These are phyloP conservation scores for Russula ochroleuca DNA, from an alignment of 768 basidiomycete species.

Conservation along the genomic window DNA sequence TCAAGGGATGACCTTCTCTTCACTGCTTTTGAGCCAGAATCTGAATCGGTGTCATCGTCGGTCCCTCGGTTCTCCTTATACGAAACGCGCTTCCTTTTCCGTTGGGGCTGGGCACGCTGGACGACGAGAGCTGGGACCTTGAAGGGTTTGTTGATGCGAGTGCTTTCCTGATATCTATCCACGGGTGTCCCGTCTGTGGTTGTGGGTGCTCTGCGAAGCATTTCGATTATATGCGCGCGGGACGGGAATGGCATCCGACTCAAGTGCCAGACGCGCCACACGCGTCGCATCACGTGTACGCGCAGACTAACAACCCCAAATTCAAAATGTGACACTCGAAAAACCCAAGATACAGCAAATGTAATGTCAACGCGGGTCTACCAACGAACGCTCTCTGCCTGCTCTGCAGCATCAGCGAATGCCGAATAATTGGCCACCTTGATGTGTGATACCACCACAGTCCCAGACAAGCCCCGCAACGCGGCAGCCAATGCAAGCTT, in stretches of 20 bases:
- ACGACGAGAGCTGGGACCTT: constrained; percentile 58
- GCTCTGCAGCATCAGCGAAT: constrained; percentile 28
- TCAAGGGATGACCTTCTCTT: constrained; percentile 63
- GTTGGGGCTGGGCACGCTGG: constrained; percentile 57
- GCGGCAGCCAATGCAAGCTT: constrained; percentile 17
- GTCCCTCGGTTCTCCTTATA: constrained; percentile 66
- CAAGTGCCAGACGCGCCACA: background rate
- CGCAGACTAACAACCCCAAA: background rate
- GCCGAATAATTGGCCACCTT: constrained; percentile 21
- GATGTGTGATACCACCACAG: constrained; percentile 28
- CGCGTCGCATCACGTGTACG: constrained; percentile 21
- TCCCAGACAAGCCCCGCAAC: constrained; percentile 18
- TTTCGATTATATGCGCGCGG: constrained; percentile 30
- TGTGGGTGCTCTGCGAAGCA: constrained; percentile 68
- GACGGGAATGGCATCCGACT: background rate
- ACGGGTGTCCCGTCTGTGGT: constrained; percentile 64
- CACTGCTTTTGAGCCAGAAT: constrained; percentile 45
- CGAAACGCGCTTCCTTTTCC: constrained; percentile 85
- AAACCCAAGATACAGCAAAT: background rate
- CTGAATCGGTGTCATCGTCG: constrained; percentile 52
- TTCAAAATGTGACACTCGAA: background rate
- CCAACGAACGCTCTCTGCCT: constrained; percentile 43
- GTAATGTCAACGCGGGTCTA: constrained; percentile 20
- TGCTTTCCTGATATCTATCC: constrained; percentile 67
- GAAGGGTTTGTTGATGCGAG: constrained; percentile 73